Conservation (phyloP, 495 filamentous ascomycete species). For the Friedmanniomyces endolithicus region DNA sequence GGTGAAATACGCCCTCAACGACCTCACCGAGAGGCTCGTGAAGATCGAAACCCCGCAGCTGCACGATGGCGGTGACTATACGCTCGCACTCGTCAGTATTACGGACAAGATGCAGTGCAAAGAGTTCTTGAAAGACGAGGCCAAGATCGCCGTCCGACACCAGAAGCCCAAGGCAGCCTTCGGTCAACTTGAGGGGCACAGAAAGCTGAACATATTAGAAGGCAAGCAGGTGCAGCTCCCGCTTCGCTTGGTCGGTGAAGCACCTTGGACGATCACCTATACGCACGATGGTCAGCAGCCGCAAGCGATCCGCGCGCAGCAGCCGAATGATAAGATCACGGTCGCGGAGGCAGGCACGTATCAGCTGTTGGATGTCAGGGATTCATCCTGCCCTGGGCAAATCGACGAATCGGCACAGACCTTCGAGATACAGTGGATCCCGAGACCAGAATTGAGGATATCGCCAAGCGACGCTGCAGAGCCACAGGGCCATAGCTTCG, state of each 20-base stretch:
- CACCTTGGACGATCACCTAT: slow-evolving; percentile 70
- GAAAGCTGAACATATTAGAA: slow-evolving; percentile 60
- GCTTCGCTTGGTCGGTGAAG: slow-evolving; percentile 68
- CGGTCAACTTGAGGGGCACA: slow-evolving; percentile 66
- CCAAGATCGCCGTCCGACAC: slow-evolving; percentile 71
- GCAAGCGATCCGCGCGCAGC: slow-evolving; percentile 32
- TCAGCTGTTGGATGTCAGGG: slow-evolving; percentile 61
- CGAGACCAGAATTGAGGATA: slow-evolving; percentile 59
- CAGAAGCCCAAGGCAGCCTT: slow-evolving; percentile 78
- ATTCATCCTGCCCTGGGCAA: slow-evolving; percentile 65
- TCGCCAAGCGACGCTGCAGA: slow-evolving; percentile 44
- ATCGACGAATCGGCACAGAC: slow-evolving; percentile 56
- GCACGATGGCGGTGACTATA: slow-evolving; percentile 73
- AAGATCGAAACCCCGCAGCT: slow-evolving; percentile 64
- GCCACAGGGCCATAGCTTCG: slow-evolving; percentile 29
- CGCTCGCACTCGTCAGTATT: slow-evolving; percentile 64
- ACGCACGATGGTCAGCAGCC: slow-evolving; percentile 45
- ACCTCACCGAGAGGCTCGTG: slow-evolving; percentile 45
- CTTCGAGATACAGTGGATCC: slow-evolving; percentile 75
- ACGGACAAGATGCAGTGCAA: slow-evolving; percentile 80
- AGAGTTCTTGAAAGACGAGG: slow-evolving; percentile 63
- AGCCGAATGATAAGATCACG: slow-evolving; percentile 57
- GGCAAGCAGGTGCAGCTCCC: slow-evolving; percentile 60
- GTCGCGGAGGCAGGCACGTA: slow-evolving; percentile 60
- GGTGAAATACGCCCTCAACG: slow-evolving; percentile 49